phyloP scores from a whole-genome alignment of 2,329 filamentous ascomycete genomes.

The Sporothrix schenckii region DNA sequence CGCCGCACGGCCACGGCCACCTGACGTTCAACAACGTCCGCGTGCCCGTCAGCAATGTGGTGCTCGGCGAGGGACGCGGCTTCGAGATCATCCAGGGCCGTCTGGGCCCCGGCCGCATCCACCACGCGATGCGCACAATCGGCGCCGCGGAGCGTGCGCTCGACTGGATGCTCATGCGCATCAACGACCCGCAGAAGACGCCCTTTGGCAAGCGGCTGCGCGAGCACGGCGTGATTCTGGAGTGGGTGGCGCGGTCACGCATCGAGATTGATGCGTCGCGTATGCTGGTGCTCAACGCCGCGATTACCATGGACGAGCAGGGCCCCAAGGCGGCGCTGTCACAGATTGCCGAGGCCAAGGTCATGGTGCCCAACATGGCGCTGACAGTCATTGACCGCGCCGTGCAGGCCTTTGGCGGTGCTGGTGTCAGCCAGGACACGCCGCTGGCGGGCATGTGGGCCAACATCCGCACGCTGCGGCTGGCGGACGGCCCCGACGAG shows the following conservation, averaged over 20 bases:
- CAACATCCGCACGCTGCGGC: slow-evolving; percentile 74
- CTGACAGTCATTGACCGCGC: slow-evolving; percentile 91
- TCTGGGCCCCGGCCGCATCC: slow-evolving; percentile 91
- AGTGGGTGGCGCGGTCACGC: slow-evolving; percentile 89
- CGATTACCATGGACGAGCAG: slow-evolving; percentile 87
- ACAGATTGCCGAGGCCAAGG: slow-evolving; percentile 95
- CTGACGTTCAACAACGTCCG: slow-evolving; percentile 87
- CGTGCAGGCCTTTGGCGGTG: slow-evolving; percentile 87
- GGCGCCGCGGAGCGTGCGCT: slow-evolving; percentile 88
- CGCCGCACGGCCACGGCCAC: slow-evolving; percentile 96
- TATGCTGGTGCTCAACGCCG: slow-evolving; percentile 88
- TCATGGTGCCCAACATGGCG: slow-evolving; percentile 80
- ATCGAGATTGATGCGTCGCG: slow-evolving; percentile 93
- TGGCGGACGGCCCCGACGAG: slow-evolving; percentile 95
- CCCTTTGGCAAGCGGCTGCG: slow-evolving; percentile 86
- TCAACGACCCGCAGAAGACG: slow-evolving; percentile 89
- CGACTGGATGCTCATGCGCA: slow-evolving; percentile 90
- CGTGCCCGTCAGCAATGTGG: slow-evolving; percentile 79
- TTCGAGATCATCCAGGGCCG: slow-evolving; percentile 99
- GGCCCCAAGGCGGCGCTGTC: slow-evolving; percentile 87
- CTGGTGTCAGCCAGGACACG: slow-evolving; percentile 91
- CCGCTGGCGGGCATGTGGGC: slow-evolving; percentile 86
- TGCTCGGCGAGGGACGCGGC: slow-evolving; percentile 88
- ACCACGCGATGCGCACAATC: slow-evolving; percentile 96
- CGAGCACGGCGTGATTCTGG: slow-evolving; percentile 91